phyloP scores from a whole-genome alignment of 2,329 filamentous ascomycete species.

The Fusarium sp. region DNA sequence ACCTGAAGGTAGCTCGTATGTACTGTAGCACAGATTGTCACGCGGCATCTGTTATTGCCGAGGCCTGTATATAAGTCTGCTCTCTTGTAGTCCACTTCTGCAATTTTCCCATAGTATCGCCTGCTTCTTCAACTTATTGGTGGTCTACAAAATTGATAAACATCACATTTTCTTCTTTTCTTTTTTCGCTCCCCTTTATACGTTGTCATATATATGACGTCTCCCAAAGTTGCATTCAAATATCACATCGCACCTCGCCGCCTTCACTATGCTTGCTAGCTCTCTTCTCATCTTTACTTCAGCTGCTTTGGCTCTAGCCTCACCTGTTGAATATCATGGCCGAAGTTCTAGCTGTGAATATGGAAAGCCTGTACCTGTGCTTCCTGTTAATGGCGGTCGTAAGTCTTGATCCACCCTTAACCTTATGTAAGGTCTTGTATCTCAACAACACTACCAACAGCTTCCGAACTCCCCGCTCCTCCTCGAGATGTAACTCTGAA shows the following conservation, averaged over 20 bases:
- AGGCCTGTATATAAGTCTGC: background rate
- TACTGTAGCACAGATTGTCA: too few species aligned
- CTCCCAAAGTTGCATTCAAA: background rate
- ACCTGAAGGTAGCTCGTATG: too few species aligned
- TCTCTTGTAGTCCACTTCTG: background rate
- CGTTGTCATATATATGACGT: background rate
- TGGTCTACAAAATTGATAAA: background rate
- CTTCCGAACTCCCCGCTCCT: slow-evolving; percentile 55
- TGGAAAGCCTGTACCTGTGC: slow-evolving; percentile 29
- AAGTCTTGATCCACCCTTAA: slow-evolving; percentile 29
- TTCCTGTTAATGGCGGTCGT: slow-evolving; percentile 53
- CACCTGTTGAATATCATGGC: slow-evolving; percentile 29
- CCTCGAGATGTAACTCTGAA: slow-evolving; percentile 54
- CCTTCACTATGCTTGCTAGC: slow-evolving; percentile 46
- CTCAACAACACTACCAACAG: slow-evolving; percentile 42
- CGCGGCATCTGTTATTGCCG: background rate
- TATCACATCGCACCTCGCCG: background rate
- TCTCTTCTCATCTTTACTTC: slow-evolving; percentile 46
- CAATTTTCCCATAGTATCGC: background rate
- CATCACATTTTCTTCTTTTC: background rate
- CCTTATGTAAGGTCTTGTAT: background rate
- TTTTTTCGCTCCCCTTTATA: background rate
- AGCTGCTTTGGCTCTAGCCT: slow-evolving; percentile 45
- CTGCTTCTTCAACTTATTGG: background rate
- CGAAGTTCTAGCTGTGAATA: slow-evolving; percentile 15